phyloP scores from a whole-genome alignment of 192 early-diverging fungal species.

The Coemansia sp. region DNA sequence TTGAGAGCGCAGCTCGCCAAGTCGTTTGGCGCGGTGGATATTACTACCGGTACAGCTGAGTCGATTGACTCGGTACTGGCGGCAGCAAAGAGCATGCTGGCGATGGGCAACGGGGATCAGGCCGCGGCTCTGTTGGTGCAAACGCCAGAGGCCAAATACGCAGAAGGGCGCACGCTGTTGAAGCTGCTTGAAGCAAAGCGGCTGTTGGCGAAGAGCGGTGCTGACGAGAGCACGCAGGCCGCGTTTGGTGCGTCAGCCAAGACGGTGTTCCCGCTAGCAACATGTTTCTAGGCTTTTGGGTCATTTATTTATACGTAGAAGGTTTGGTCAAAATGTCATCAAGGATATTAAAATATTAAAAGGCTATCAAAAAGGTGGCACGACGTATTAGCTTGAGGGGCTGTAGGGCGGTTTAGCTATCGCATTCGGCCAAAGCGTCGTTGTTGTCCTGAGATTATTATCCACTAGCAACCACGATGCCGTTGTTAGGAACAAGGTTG shows the following conservation, averaged over 20 bases:
- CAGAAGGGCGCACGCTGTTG: conserved; percentile 25
- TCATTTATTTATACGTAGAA: not conserved
- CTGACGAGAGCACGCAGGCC: conserved; percentile 14
- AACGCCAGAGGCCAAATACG: conserved; percentile 20
- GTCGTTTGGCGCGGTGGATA: conserved; percentile 37
- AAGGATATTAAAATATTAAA: not conserved
- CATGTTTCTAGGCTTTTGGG: conserved; percentile 28
- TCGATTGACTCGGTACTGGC: conserved; percentile 17
- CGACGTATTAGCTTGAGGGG: not conserved
- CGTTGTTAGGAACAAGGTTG: conserved; percentile 5
- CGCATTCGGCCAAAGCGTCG: not conserved
- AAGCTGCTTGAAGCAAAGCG: conserved; percentile 24
- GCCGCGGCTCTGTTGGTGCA: conserved; percentile 16
- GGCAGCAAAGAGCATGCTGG: conserved; percentile 26
- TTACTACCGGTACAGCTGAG: conserved; percentile 5
- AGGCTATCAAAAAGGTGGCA: not conserved
- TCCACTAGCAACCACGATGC: not conserved
- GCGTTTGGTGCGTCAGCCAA: conserved; percentile 24
- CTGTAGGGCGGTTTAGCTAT: not conserved
- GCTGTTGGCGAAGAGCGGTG: conserved; percentile 22
- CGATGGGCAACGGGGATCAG: conserved; percentile 18
- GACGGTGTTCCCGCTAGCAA: conserved; percentile 37
- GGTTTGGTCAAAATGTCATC: not conserved
- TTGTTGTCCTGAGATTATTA: not conserved
- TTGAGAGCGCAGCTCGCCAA: conserved; percentile 42